Evolutionary conservation across 73 alveolate species (phyloP).

Genomic region (Stentor roeselii): DNA sequence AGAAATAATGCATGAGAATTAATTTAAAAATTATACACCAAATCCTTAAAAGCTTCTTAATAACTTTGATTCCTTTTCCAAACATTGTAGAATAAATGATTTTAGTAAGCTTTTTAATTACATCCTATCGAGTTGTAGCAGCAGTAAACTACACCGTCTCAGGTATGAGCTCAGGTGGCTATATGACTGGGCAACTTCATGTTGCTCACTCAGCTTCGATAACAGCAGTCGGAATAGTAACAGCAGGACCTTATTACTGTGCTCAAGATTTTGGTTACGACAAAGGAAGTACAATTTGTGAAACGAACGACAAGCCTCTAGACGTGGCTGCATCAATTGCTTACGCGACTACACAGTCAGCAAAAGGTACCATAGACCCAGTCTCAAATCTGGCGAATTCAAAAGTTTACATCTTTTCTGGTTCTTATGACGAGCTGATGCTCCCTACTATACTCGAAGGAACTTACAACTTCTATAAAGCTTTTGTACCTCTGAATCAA

Average conservation of each 20-base stretch:
- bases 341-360: not conserved
- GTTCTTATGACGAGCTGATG: not conserved
- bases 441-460: not conserved
- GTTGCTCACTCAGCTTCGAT: constrained; percentile 38
- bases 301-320: not conserved
- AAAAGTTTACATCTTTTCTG: not conserved
- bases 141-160: constrained; percentile 36
- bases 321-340: not conserved
- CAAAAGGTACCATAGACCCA: not conserved
- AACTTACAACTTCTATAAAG: not conserved
- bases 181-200: constrained; percentile 52
- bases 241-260: constrained; percentile 61
- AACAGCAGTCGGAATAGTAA: constrained; percentile 44
- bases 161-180: constrained; percentile 54
- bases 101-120: too few species aligned
- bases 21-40: too few species aligned
- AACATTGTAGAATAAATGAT: too few species aligned
- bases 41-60: too few species aligned
- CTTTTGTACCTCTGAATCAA: not conserved
- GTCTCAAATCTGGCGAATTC: not conserved
- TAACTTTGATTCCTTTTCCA: too few species aligned
- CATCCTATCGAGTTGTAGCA: too few species aligned
- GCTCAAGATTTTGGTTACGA: constrained; percentile 40
- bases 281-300: not conserved
- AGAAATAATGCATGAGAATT: too few species aligned